Base-by-base conservation (phyloP, 2,329 filamentous ascomycete species). In the Chaetothyriales sp. region DNA sequence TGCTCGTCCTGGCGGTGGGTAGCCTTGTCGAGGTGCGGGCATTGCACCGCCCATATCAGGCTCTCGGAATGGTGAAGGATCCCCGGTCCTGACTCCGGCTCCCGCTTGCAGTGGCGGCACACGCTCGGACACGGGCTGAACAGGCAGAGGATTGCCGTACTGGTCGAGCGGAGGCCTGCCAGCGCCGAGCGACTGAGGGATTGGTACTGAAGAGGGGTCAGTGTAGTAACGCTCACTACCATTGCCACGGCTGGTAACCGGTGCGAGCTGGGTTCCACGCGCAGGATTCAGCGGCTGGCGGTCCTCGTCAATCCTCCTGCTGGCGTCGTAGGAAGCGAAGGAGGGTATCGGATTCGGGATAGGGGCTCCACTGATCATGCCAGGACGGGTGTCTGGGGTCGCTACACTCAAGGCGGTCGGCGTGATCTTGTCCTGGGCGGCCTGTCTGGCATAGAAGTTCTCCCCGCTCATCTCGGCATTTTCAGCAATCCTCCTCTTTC, bases 381-480 rank as follows among this genome's bases (percentile, higher is more conserved):
- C 76, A 49, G 80, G 68, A 18, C 78, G 79, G 6, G 80, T 77
- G 55, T 73, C 72, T 2, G 65, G 64, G 46, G 67, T 70, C 51
- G 78, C 63, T 2, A 74, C 71, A 28, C 75, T 74, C 22, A 75
- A 22, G 44, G 60, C 61, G 43, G 63, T 53, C 46, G 62, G 57
- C 18, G 63, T 56, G 28, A 65, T 60, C 26, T 64, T 60, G 18
- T 60, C 58, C 52, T 60, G 52, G 9, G 66, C 66, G 58, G 67
- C 64, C 59, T 76, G 68, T 53, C 82, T 76, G 61, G 82, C 84
- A 68, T 93, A 95, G 65, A 84, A 95, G 63, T 89, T 92, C 61
- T 92, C 81, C 25, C 90, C 90, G 64, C 86, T 96, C 89, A 96
- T 96, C 65, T 96, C 89, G 6, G 89, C 86, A 64, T 96, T 95